phyloP scores from a whole-genome alignment of 2,329 filamentous ascomycete species.

The Fusarium avenaceum region DNA sequence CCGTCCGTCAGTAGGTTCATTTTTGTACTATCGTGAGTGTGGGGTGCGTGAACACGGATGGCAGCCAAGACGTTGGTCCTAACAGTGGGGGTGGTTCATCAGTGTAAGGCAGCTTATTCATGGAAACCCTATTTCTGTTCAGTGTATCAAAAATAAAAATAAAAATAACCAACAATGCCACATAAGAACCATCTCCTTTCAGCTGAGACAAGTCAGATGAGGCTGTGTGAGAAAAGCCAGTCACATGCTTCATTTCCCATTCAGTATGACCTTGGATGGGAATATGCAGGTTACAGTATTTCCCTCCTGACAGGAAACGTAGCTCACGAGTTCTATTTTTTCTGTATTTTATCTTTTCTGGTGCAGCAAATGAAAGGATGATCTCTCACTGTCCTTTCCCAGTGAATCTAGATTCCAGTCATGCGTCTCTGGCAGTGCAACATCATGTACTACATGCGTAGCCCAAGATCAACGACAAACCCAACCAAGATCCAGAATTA shows the following conservation, averaged over 20 bases:
- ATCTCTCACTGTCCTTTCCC: too few relatives aligned
- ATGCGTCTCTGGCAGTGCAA: conserved; percentile 6
- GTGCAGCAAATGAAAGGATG: background rate
- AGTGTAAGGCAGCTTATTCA: background rate
- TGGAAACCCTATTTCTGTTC: background rate
- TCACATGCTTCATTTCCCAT: conserved; percentile 38
- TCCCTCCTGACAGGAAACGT: conserved; percentile 24
- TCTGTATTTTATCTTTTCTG: background rate
- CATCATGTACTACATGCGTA: background rate
- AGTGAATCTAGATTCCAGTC: background rate
- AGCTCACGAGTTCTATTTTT: conserved; percentile 16
- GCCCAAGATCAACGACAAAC: conserved; percentile 5
- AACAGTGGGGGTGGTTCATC: conserved; percentile 20
- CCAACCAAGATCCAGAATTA: conserved; percentile 17
- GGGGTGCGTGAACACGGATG: conserved; percentile 11
- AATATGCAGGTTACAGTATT: conserved; percentile 30
- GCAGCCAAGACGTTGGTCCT: background rate
- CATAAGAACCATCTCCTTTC: conserved; percentile 7
- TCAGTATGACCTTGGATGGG: conserved; percentile 26
- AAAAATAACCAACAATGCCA: background rate
- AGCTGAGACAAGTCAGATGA: conserved; percentile 29
- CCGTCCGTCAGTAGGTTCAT: conserved; percentile 20
- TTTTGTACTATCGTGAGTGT: conserved; percentile 37
- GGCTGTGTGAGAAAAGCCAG: conserved; percentile 26
- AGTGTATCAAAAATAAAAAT: background rate